A percentile compares a stretch with the other conserved stretches of the same genome.
phyloP scores from a whole-genome alignment of 495 filamentous ascomycete genomes.

The Letharia columbiana region DNA sequence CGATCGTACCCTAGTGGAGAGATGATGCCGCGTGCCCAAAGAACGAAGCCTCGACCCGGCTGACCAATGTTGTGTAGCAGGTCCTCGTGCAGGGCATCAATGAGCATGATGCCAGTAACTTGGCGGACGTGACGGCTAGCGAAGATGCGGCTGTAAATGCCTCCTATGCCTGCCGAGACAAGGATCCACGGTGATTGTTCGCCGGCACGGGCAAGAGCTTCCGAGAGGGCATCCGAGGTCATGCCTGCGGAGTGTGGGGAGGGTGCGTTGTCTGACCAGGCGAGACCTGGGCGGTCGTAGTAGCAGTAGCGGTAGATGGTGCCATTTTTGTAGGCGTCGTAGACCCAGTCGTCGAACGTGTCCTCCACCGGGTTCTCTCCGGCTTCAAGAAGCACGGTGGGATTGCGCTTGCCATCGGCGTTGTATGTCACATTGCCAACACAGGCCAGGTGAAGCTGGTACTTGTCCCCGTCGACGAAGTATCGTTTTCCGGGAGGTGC shows the following conservation, averaged over 20 bases:
- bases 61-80: conserved; percentile 57
- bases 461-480: conserved; percentile 71
- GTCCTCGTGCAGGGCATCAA: conserved; percentile 83
- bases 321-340: conserved; percentile 57
- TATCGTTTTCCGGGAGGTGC: conserved; percentile 61
- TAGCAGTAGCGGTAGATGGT: conserved; percentile 86
- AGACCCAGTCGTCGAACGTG: conserved; percentile 49
- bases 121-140: conserved; percentile 65
- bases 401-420: conserved; percentile 38
- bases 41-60: conserved; percentile 63
- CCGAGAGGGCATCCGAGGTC: conserved; percentile 74
- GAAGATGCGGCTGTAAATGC: conserved; percentile 84
- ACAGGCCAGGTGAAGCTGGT: conserved; percentile 79
- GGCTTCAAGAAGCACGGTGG: conserved; percentile 76
- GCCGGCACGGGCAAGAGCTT: conserved; percentile 69
- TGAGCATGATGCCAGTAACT: conserved; percentile 68
- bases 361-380: conserved; percentile 71
- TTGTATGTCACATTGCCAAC: conserved; percentile 53
- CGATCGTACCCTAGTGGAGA: conserved; percentile 80
- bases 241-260: conserved; percentile 88
- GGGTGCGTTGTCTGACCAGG: conserved; percentile 87
- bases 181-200: conserved; percentile 80
- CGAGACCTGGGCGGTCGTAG: conserved; percentile 85
- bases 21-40: conserved; percentile 79
- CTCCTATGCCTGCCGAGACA: conserved; percentile 65